Evolutionary conservation across 164 flowering plant genomes (phyloP), one percentile per base, ranked within the genome.

Genomic region (Vitis cinerea): DNA sequence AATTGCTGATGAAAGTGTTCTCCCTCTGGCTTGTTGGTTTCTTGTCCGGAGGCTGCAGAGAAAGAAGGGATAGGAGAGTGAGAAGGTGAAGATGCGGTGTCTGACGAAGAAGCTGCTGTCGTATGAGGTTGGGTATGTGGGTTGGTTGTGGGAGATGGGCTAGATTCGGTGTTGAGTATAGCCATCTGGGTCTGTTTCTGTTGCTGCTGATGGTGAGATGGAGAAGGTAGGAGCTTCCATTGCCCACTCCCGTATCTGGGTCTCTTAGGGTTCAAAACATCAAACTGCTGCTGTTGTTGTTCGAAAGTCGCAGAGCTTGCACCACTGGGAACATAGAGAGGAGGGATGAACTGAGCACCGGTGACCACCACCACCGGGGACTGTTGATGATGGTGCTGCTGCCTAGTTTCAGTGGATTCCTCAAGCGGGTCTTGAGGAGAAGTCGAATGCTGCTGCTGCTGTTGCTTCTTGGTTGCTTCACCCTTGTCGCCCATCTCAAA

Each of bases 161-260:
- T 77, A 48, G 84, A 66, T 63, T 79, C 78, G 0, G 56, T 23
- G 9, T 61, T 50, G 60, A 61, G 50, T 1, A 77, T 16, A 10
- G 62, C 57, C 70, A 76, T 63, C 10, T 65, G 78, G 61, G 61
- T 51, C 19, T 73, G 82, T 16, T 70, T 58, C 12, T 61, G 75
- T 8, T 59, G 70, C 1, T 69, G 27, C 27, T 23, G 27, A 23
- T 23, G 27, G 27, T 23, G 59, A 8, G 80, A 52, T 0, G 85
- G 78, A 1, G 86, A 79, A 14, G 85, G 81, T 0, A 86, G 47
- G 1, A 81, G 75, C 75, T 88, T 86, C 90, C 90, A 85, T 73
- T 85, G 88, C 3, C 78, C 76, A 11, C 72, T 37, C 4, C 72
- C 76, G 59, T 79, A 83, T 73, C 85, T 80, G 19, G 86, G 80